These are phyloP conservation scores for Saccharomyces jurei DNA, from an alignment of 805 yeast genomes.

Conservation along the genomic window DNA sequence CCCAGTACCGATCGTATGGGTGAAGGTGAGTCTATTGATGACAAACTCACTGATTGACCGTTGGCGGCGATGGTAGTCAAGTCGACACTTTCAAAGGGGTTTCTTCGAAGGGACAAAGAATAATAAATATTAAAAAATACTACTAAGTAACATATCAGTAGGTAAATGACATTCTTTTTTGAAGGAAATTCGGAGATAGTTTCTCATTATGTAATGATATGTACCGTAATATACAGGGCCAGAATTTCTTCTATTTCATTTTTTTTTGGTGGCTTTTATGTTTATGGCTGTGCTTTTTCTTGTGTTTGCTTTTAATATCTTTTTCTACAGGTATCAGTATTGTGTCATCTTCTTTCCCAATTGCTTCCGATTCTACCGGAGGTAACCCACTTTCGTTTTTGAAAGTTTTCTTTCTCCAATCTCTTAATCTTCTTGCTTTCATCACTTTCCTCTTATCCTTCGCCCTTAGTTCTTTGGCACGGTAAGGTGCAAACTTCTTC, in stretches of 20 bases:
- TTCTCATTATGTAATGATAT: neutral
- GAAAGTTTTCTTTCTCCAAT: constrained; percentile 85
- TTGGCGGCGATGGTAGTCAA: neutral
- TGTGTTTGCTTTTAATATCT: constrained; percentile 3
- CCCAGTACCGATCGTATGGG: neutral
- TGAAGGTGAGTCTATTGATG: neutral
- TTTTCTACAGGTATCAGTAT: constrained; percentile 19
- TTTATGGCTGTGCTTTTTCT: constrained; percentile 7
- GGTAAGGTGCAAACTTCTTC: constrained; percentile 89
- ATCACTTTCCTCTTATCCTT: constrained; percentile 80
- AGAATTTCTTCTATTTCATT: neutral
- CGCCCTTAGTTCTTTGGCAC: constrained; percentile 59
- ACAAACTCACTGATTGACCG: neutral
- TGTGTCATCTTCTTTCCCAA: constrained; percentile 17
- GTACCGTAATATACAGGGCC: neutral
- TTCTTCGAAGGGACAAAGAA: neutral
- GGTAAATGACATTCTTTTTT: neutral
- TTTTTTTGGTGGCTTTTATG: constrained; percentile 1
- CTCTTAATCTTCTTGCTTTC: constrained; percentile 72
- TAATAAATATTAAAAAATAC: neutral
- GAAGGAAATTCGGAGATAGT: neutral
- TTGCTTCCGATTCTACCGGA: constrained; percentile 2
- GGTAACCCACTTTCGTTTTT: constrained; percentile 46
- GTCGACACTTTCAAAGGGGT: neutral
- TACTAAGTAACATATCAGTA: neutral